Base-by-base conservation (phyloP, 805 yeast species). In the Wickerhamiella azymoides region DNA sequence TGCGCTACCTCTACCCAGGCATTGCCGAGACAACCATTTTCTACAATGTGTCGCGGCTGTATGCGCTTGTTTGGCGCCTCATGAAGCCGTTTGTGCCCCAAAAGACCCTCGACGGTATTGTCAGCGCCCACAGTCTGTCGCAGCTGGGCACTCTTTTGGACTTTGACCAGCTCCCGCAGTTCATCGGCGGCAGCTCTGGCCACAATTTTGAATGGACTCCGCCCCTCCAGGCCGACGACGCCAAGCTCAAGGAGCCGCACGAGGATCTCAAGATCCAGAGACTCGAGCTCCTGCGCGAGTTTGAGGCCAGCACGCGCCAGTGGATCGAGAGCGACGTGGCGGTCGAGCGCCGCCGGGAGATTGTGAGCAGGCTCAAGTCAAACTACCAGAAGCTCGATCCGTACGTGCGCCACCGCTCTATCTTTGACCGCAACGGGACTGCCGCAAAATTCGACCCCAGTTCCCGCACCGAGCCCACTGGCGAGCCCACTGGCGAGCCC, bases 311-410 rank as follows among this genome's bases (percentile, higher is more conserved):
- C 16, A 88, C 97, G 0, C 71, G 74, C 26, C 67, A 68, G 50
- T 92, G 98, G 97, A 73, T 88, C 50, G 45, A 50, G 45, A 63
- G 72, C 49, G 65, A 82, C 17, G 66, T 66, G 11, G 56, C 62
- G 43, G 70, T 71, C 59, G 62, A 67, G 27, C 80, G 77, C 47
- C 45, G 51, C 43, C 49, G 57, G 42, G 61, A 63, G 24, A 47
- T 81, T 21, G 74, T 79, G 46, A 47, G 76, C 13, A 61, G 62
- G 27, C 47, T 80, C 25, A 74, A 79, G 46, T 62, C 62, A 43
- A 82, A 82, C 57, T 85, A 79, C 62, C 68, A 72, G 54, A 60
- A 65, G 41, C 62, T 82, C 46, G 96, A 88, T 57, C 86, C 88
- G 1, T 84, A 80, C 52, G 60, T 84, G 43, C 76, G 96, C 63